phyloP scores from a whole-genome alignment of 1,284 basidiomycete genomes.

The Stygiomarasmius scandens region DNA sequence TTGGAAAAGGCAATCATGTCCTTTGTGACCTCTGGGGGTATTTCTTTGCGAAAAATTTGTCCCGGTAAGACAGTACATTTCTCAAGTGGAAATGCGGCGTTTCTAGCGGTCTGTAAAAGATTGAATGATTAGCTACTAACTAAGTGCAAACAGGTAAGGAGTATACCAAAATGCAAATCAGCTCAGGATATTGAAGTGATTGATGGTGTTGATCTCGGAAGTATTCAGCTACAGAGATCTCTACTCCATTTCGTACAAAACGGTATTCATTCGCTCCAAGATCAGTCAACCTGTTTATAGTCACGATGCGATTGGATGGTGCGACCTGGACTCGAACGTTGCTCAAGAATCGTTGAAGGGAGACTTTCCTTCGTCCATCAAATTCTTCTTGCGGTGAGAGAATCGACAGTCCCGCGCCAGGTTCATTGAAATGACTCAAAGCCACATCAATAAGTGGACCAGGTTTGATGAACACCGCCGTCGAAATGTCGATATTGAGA shows the following conservation, averaged over 20 bases:
- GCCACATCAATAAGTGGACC: conserved; percentile 40
- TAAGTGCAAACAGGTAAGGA: not conserved
- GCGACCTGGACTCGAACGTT: conserved; percentile 40
- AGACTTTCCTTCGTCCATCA: conserved; percentile 45
- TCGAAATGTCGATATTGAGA: conserved; percentile 63
- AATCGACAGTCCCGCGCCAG: conserved; percentile 20
- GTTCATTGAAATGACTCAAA: conserved; percentile 40
- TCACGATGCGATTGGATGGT: conserved; percentile 28
- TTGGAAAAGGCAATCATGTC: conserved; percentile 63
- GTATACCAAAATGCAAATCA: conserved; percentile 52
- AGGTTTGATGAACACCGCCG: conserved; percentile 59
- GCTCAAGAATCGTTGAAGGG: conserved; percentile 36
- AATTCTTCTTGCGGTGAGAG: conserved; percentile 34
- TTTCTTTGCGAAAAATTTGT: conserved; percentile 74
- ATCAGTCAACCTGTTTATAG: conserved; percentile 44
- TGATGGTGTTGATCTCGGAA: conserved; percentile 41
- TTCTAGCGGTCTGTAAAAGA: conserved; percentile 56
- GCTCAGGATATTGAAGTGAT: conserved; percentile 42
- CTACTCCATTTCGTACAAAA: conserved; percentile 47
- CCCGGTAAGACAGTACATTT: conserved; percentile 65
- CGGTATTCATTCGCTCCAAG: conserved; percentile 24
- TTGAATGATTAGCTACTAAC: not conserved
- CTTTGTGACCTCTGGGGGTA: conserved; percentile 67
- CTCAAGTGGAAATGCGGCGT: conserved; percentile 71
- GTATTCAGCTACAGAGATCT: conserved; percentile 50